Evolutionary conservation across 345 rosid genomes (phyloP).

Genomic region (Adansonia digitata): DNA sequence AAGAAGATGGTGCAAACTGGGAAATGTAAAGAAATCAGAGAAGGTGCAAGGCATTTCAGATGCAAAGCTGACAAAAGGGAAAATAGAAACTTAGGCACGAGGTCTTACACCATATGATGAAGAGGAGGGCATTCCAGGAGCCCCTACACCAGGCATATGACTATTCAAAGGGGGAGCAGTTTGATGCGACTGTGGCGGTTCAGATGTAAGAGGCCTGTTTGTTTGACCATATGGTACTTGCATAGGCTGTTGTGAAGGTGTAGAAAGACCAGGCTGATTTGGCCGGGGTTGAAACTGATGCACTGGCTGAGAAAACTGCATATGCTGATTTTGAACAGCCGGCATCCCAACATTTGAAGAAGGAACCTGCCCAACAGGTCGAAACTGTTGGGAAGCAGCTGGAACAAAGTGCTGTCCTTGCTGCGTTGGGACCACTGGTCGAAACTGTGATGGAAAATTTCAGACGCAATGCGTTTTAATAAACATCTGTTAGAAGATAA

Average conservation of each 20-base stretch:
- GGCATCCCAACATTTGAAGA: slow-evolving; percentile 47
- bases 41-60: neutral
- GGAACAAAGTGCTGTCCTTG: slow-evolving; percentile 65
- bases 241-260: slow-evolving; percentile 57
- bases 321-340: slow-evolving; percentile 46
- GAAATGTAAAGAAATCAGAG: slow-evolving; percentile 9
- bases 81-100: slow-evolving; percentile 12
- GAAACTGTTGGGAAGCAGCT: slow-evolving; percentile 60
- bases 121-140: slow-evolving; percentile 48
- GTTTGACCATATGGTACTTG: slow-evolving; percentile 53
- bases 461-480: neutral
- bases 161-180: slow-evolving; percentile 31
- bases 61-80: slow-evolving; percentile 1
- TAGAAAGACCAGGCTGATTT: slow-evolving; percentile 58
- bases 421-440: slow-evolving; percentile 56
- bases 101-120: slow-evolving; percentile 55
- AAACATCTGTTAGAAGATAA: slow-evolving; percentile 8
- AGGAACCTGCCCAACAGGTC: slow-evolving; percentile 63
- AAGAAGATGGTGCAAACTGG: slow-evolving; percentile 59
- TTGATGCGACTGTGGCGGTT: slow-evolving; percentile 49
- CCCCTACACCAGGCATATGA: slow-evolving; percentile 40
- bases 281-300: slow-evolving; percentile 71
- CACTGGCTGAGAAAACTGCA: slow-evolving; percentile 66
- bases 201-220: slow-evolving; percentile 52
- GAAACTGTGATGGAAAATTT: slow-evolving; percentile 48